These are phyloP conservation scores for Gentiana dahurica DNA, from an alignment of 257 asterid species.

Conservation along the genomic window DNA sequence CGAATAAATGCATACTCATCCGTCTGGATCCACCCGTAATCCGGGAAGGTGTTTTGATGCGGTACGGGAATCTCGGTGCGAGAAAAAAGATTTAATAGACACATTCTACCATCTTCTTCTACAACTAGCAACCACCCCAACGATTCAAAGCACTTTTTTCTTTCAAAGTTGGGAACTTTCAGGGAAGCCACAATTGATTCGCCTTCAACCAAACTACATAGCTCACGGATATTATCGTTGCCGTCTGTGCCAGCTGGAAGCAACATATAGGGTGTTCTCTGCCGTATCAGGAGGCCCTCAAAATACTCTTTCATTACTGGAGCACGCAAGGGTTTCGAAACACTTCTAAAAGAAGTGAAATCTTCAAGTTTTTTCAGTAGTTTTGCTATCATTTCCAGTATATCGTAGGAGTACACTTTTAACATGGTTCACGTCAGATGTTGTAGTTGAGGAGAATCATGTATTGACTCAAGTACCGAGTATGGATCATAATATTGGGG, in stretches of 20 bases:
- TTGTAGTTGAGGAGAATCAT: too few species aligned
- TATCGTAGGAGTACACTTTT: neutral
- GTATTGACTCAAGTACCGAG: too few species aligned
- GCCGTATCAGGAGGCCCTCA: neutral
- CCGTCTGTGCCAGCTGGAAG: neutral
- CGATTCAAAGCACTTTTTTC: neutral
- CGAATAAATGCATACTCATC: too few species aligned
- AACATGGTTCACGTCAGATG: too few species aligned
- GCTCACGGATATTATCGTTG: neutral
- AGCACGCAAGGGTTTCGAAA: neutral
- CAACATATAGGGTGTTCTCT: neutral
- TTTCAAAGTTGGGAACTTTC: neutral
- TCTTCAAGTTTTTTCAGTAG: neutral
- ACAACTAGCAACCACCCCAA: neutral
- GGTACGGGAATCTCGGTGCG: neutral
- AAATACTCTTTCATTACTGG: neutral
- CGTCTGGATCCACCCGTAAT: neutral
- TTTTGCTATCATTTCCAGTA: neutral
- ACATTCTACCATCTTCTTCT: neutral
- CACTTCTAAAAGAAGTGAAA: neutral
- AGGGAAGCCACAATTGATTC: neutral
- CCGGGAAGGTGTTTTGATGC: neutral
- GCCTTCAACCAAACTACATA: neutral
- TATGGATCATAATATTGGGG: too few species aligned
- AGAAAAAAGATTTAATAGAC: neutral